Conservation (phyloP, 345 rosid genomes). For the Eucalyptus microcorys region DNA sequence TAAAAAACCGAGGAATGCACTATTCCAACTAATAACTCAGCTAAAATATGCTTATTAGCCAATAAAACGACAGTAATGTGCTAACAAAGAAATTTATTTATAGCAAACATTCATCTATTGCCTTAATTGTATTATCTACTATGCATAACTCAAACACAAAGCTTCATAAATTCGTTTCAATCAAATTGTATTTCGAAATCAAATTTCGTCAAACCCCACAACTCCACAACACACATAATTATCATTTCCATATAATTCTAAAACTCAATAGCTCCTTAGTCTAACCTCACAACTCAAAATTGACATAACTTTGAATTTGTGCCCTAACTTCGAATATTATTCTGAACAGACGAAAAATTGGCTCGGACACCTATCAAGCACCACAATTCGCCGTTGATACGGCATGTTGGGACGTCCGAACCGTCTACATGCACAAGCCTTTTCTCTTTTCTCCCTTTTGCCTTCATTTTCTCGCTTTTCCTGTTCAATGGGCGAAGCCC, state of each 20-base stretch:
- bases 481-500: not conserved
- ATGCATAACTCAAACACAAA: not conserved
- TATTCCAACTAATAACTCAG: not conserved
- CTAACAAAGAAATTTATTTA: not conserved
- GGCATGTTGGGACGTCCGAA: too few species aligned
- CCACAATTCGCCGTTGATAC: not conserved
- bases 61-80: not conserved
- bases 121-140: not conserved
- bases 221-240: not conserved
- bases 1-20: too few species aligned
- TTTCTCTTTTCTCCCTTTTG: not conserved
- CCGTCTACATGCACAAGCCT: rapidly evolving
- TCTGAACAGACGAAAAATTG: not conserved
- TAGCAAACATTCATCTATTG: not conserved
- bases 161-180: not conserved
- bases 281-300: not conserved
- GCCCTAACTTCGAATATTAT: not conserved
- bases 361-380: not conserved
- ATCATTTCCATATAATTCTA: too few species aligned
- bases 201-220: not conserved
- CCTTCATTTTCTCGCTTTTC: not conserved
- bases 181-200: not conserved
- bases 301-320: not conserved
- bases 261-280: not conserved
- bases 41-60: not conserved